phyloP scores from a whole-genome alignment of 495 filamentous ascomycete species.

The Penicillium riverlandense region DNA sequence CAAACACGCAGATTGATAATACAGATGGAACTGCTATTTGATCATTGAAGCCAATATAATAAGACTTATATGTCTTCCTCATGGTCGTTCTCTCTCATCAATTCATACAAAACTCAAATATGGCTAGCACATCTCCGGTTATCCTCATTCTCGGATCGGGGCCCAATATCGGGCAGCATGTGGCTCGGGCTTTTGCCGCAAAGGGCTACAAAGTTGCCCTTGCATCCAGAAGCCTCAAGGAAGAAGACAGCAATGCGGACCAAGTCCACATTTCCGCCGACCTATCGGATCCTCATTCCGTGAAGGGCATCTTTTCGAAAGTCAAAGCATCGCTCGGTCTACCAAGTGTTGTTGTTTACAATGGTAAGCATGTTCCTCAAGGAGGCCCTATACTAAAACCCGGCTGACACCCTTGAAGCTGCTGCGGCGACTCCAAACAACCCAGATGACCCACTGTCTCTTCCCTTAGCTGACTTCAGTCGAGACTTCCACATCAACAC shows the following conservation, averaged over 20 bases:
- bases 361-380: constrained; percentile 21
- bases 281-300: constrained; percentile 29
- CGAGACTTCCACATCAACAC: constrained; percentile 37
- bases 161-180: constrained; percentile 29
- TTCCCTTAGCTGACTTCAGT: constrained; percentile 26
- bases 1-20: background rate
- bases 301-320: constrained; percentile 28
- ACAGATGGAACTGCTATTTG: background rate
- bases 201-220: constrained; percentile 31
- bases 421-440: constrained; percentile 1
- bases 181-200: constrained; percentile 29
- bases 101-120: background rate
- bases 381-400: too few relatives aligned
- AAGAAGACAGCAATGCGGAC: constrained; percentile 23
- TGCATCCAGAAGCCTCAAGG: constrained; percentile 16
- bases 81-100: background rate
- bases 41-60: background rate
- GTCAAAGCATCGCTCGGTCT: constrained; percentile 28
- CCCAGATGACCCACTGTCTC: constrained; percentile 23
- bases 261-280: constrained; percentile 32
- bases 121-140: constrained; percentile 12
- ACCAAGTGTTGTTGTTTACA: constrained; percentile 44
- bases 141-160: constrained; percentile 39
- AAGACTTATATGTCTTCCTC: background rate
- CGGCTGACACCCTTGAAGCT: too few relatives aligned